Evolutionary conservation across 441 rosid species (phyloP).

Genomic region (Jatropha podagrica): DNA sequence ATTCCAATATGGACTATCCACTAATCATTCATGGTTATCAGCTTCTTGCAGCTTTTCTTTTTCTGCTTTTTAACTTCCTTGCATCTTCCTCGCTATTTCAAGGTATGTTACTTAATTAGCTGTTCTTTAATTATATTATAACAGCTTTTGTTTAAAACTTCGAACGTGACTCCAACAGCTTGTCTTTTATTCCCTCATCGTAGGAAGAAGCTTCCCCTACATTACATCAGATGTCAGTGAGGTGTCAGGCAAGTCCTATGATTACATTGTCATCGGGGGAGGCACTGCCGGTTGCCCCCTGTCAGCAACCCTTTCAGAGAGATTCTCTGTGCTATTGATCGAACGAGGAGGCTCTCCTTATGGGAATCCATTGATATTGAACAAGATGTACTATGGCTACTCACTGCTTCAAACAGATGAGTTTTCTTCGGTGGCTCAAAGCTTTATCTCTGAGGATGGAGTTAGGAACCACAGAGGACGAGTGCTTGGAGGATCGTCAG

Average conservation of each 20-base stretch:
- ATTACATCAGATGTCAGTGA: slow-evolving; percentile 61
- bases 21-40: slow-evolving; percentile 9
- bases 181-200: slow-evolving; percentile 5
- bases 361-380: slow-evolving; percentile 50
- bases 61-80: slow-evolving; percentile 22
- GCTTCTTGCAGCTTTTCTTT: slow-evolving; percentile 21
- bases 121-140: not conserved
- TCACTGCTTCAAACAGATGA: slow-evolving; percentile 56
- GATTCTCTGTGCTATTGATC: slow-evolving; percentile 55
- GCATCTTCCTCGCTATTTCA: slow-evolving; percentile 27
- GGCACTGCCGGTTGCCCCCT: slow-evolving; percentile 75
- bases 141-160: not conserved
- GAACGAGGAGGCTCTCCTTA: slow-evolving; percentile 72
- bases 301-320: slow-evolving; percentile 63
- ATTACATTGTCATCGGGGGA: slow-evolving; percentile 68
- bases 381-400: slow-evolving; percentile 47
- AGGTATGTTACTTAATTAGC: slow-evolving; percentile 31
- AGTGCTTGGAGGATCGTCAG: slow-evolving; percentile 76
- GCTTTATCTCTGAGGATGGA: slow-evolving; percentile 59
- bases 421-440: slow-evolving; percentile 56
- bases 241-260: slow-evolving; percentile 62
- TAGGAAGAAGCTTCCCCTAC: slow-evolving; percentile 46
- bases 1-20: slow-evolving; percentile 22
- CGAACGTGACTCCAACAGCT: not conserved
- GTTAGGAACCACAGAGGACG: slow-evolving; percentile 53